Base-by-base conservation (phyloP, 805 yeast species). In the Kregervanrija pseudodelftensis region DNA sequence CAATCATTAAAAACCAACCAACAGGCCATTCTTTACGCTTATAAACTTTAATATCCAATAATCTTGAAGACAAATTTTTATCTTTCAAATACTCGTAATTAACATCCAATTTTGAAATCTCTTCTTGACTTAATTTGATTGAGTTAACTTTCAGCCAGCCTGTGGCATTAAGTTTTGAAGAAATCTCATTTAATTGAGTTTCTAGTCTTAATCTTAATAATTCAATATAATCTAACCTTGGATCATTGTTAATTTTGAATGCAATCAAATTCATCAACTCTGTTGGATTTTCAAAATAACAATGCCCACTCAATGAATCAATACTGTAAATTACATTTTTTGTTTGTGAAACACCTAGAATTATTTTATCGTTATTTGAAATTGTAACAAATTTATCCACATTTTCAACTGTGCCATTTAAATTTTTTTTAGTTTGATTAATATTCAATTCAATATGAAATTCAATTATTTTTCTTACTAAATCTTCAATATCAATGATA, bases 71-170 rank as follows among this genome's bases (percentile, higher is more conserved):
- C 4, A 54, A 37, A 30, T 41, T 46, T 22, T 47, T 55, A 12
- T 58, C 51, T 40, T 56, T 57, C 32, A 61, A 51, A 14, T 54
- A 55, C 5, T 52, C 53, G 31, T 63, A 51, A 48, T 63, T 60
- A 30, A 68, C 63, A 45, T 65, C 61, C 33, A 77, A 53, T 44
- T 71, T 70, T 9, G 45, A 5, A 15, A 71, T 57, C 56, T 81
- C 89, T 7, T 66, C 68, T 3, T 70, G 68, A 2, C 70, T 64
- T 30, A 85, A 54, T 31, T 64, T 68, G 39, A 84, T 69, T 36
- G 76, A 70, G 36, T 74, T 77, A 50, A 76, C 76, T n/a, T 69
- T 66, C 5, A 77, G 70, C 93, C 93, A 85, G 30, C 82, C 85
- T 0, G 81, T 74, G 0, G 86, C 82, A 33, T 70, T 67, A 44